Evolutionary conservation across 768 basidiomycete species (phyloP).

Genomic region (Tricholoma sp.): DNA sequence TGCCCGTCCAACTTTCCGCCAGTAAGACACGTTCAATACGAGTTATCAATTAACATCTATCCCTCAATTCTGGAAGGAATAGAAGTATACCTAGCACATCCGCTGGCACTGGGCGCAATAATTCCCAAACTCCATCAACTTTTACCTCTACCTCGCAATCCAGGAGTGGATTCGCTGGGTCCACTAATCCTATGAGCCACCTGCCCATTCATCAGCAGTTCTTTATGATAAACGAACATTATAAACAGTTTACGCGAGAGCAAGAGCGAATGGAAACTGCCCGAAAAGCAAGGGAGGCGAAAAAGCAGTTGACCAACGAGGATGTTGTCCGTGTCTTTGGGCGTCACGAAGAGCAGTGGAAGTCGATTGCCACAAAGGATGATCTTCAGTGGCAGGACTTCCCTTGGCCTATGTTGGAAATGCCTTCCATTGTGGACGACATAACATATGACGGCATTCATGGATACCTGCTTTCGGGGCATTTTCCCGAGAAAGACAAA

Average conservation of each 20-base stretch:
- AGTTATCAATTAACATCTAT: too few species aligned
- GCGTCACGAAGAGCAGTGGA: constrained; percentile 60
- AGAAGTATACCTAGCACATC: too few species aligned
- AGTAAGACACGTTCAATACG: too few species aligned
- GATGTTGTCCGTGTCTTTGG: constrained; percentile 53
- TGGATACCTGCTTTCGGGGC: constrained; percentile 56
- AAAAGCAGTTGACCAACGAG: constrained; percentile 51
- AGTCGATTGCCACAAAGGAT: constrained; percentile 33
- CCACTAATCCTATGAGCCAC: constrained; percentile 20
- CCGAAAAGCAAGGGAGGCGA: constrained; percentile 43
- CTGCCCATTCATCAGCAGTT: constrained; percentile 10
- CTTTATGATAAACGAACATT: constrained; percentile 50
- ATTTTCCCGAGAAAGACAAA: constrained; percentile 48
- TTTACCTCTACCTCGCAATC: constrained; percentile 21
- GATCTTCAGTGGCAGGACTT: constrained; percentile 60
- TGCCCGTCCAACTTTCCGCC: too few species aligned
- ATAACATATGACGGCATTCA: constrained; percentile 51
- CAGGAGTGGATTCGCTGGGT: constrained; percentile 30
- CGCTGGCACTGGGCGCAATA: too few species aligned
- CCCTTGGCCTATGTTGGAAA: constrained; percentile 69
- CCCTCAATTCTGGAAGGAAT: too few species aligned
- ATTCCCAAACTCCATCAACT: too few species aligned
- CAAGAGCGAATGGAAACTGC: constrained; percentile 61
- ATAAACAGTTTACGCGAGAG: constrained; percentile 64
- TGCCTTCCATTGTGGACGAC: constrained; percentile 53